Base-by-base conservation (phyloP, 2,329 filamentous ascomycete genomes). In the Torrubiellomyces zombiae region DNA sequence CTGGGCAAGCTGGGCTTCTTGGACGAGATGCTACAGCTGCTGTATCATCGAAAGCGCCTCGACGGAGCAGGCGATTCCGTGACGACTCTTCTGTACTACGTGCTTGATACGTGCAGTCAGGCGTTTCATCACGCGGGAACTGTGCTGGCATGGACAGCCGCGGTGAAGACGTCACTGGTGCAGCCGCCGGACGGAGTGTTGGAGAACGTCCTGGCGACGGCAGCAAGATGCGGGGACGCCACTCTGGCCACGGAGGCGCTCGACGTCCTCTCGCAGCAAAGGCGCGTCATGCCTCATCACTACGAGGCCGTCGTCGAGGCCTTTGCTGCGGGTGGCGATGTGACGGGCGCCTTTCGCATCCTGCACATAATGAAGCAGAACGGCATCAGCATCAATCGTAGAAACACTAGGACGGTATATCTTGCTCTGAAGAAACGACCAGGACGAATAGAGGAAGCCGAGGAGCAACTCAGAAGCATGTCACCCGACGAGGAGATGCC, bases 291-390 rank as follows among this genome's bases (percentile, higher is more conserved):
- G 7, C 49, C 63, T 5, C 61, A 76, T 32, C 81, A 94, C 43
- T 92, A 89, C 48, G 82, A 91, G 45, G 63, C 75, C 15, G 60
- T 94, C 15, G 56, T 85, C 6, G 71, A 80, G 29, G 65, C 76
- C 4, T 81, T 91, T 41, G 57, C 70, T 8, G 53, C 56, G 4
- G 40, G 45, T 4, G 57, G 60, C 2, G 70, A 89, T 34, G 40
- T 86, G 6, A 50, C 55, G 14, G 67, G 70, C 14, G 76, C 78
- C 0, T 59, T 93, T 18, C 64, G 67, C 20, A 61, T 78, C 2
- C 56, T 93, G 10, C 68, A 67, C 35, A 73, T 82, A 42, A 89
- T 92, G 75, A 53, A 66, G 13, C 60, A 67, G 30, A 38, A 30
- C 16, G 43, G 41, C 8, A 31, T 71, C 5, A 44, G 75, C 5